Base-by-base conservation (phyloP, 441 rosid genomes). In the Hura crepitans region DNA sequence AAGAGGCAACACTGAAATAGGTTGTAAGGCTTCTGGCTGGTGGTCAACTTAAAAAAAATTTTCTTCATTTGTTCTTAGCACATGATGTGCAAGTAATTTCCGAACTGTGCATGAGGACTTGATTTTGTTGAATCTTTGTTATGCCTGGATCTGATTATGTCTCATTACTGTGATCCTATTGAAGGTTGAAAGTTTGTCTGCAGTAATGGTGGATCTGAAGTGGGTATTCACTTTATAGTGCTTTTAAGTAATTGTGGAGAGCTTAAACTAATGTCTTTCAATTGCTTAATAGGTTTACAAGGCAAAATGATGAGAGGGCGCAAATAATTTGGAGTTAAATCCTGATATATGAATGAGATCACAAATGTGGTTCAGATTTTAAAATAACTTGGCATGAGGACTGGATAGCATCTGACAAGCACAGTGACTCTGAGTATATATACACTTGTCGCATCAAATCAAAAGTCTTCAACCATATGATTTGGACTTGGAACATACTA, bases 31-130 rank as follows among this genome's bases (percentile, higher is more conserved):
- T 23, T 56, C 30, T 25, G 45, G 27, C 18, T 72, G 45, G 15
- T 55, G 63, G 30, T 22, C 63, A 51, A 15, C 62, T 42, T 62
- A n/a, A n/a, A n/a, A n/a, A n/a, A n/a, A n/a, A n/a, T n/a, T n/a
- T n/a, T n/a, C n/a, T n/a, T n/a, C 7, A 2, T 35, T 33, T 33
- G 46, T 18, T 17, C 14, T n/a, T 46, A 3, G 11, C 0, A 22
- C 0, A 42, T 39, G n/a, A 1, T 45, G 9, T 2, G 2, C 17
- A 63, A 45, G 51, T 15, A 11, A 30, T 23, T 9, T 22, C 7
- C 6, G 4, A 62, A 23, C 33, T 12, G 31, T 23, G 8, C 9
- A 14, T 14, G 39, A 6, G 18, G 22, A 39, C 8, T 23, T 62
- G 17, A 15, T 10, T 42, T 62, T 64, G 39, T 64, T 63, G 25